These are phyloP conservation scores for Yamadazyma endophytica DNA, from an alignment of 805 yeast species.

Conservation along the genomic window DNA sequence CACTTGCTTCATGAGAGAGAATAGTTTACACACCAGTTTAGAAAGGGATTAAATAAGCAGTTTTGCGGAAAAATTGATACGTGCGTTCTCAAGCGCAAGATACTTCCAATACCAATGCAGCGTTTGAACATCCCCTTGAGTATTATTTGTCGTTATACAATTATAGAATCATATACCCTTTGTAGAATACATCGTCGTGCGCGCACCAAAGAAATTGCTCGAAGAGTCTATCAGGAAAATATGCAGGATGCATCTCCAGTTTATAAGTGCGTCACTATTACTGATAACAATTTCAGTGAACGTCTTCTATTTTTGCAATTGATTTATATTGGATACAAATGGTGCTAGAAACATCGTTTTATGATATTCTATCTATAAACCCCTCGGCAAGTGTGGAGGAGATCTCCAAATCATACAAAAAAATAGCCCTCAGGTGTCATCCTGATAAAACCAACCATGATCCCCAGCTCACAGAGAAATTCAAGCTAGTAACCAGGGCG, in stretches of 20 bases:
- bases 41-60: constrained; percentile 31
- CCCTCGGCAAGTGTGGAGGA: constrained; percentile 32
- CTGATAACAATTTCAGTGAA: too few relatives aligned
- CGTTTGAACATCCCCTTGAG: too few relatives aligned
- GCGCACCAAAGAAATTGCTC: too few relatives aligned
- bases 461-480: constrained; percentile 47
- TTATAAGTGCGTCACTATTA: too few relatives aligned
- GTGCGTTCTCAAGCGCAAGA: not conserved
- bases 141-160: too few relatives aligned
- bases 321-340: too few relatives aligned
- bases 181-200: too few relatives aligned
- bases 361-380: constrained; percentile 31
- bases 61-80: not conserved
- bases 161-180: too few relatives aligned
- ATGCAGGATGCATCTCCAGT: too few relatives aligned
- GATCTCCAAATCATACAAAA: constrained; percentile 31
- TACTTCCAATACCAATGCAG: too few relatives aligned
- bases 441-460: constrained; percentile 60
- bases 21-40: constrained; percentile 51
- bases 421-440: constrained; percentile 49
- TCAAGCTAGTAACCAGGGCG: constrained; percentile 62
- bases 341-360: constrained; percentile 17
- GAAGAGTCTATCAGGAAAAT: too few relatives aligned
- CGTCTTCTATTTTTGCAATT: too few relatives aligned
- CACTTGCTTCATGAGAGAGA: constrained; percentile 51